Base-by-base conservation (phyloP, 345 rosid genomes). In the Salix udensis region DNA sequence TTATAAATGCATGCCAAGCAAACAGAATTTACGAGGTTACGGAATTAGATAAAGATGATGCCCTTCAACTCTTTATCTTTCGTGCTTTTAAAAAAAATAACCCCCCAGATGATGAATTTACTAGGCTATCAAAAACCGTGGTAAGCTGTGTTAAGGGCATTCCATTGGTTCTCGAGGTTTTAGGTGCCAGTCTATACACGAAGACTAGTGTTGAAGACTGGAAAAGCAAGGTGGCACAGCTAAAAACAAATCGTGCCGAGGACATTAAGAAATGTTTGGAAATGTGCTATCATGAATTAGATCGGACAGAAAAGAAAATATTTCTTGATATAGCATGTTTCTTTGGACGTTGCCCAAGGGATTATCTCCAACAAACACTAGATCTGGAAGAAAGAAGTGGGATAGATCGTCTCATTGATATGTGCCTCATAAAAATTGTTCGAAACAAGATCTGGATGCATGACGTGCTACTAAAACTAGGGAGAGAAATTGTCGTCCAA, bases 271-370 rank as follows among this genome's bases (percentile, higher is more conserved):
- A 75, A 50, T 30, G 16, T 66, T 26, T 7, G 5, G 37, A n/a
- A 75, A 50, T 66, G n/a, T 66, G 65, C 34, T 66, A 28, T 66
- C 24, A 74, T 74, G 77, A 23, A 18, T 26, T 74, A n/a, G 42
- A 48, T 46, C 19, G 9, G 12, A 37, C 65, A 6, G 77, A 74
- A 46, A 46, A 65, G 52, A 23, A 44, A 4, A 48, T 46, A 30
- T 74, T 74, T 52, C 70, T 74, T 74, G 77, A 74, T 28, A 46
- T 74, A 46, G 77, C 77, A 31, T 74, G 77, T 48, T 74, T 74
- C 39, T 65, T 74, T 36, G 50, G 30, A 39, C 4, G 31, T 4
- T 18, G 58, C 15, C 31, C 37, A 10, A 26, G 24, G 42, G 72
- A 69, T 44, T 34, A 2, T 69, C 36, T 46, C 48, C 58, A 44